phyloP scores from a whole-genome alignment of 306 rosid genomes.

The Datisca glomerata region DNA sequence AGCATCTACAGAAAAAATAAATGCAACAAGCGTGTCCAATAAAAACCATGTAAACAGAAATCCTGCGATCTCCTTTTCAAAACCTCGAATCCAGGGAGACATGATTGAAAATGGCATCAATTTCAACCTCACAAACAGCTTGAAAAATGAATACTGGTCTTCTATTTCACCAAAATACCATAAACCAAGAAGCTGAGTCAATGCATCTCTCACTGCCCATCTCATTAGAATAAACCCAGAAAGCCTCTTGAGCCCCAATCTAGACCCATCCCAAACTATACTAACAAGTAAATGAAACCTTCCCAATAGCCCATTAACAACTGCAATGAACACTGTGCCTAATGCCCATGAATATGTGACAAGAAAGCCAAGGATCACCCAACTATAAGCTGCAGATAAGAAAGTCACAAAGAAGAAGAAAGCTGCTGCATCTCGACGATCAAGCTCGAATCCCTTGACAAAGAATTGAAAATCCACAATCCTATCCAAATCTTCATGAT shows the following conservation, averaged over 20 bases:
- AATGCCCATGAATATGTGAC: slow-evolving; percentile 77
- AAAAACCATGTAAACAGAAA: slow-evolving; percentile 72
- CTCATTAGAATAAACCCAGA: slow-evolving; percentile 85
- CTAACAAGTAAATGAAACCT: slow-evolving; percentile 54
- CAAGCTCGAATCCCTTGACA: slow-evolving; percentile 60
- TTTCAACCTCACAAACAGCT: slow-evolving; percentile 85
- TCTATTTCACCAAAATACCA: slow-evolving; percentile 96
- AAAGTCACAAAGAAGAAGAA: slow-evolving; percentile 56
- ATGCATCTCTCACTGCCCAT: slow-evolving; percentile 97
- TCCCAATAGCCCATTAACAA: slow-evolving; percentile 56
- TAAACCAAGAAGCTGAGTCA: slow-evolving; percentile 85
- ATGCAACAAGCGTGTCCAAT: slow-evolving; percentile 59
- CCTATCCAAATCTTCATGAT: slow-evolving; percentile 22
- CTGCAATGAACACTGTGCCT: slow-evolving; percentile 68
- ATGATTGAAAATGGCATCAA: slow-evolving; percentile 90
- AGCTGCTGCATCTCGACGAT: slow-evolving; percentile 64
- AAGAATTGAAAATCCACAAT: slow-evolving; percentile 51
- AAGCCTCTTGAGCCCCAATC: slow-evolving; percentile 82
- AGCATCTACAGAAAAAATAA: slow-evolving; percentile 78
- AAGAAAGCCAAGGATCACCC: slow-evolving; percentile 81
- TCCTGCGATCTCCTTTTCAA: slow-evolving; percentile 71
- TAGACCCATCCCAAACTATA: slow-evolving; percentile 72
- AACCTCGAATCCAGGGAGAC: slow-evolving; percentile 87
- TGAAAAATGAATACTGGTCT: slow-evolving; percentile 91
- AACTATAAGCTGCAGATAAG: slow-evolving; percentile 62